Percentiles rank a stretch among this genome's conserved stretches.
These are phyloP conservation scores for Xylariaceae sp. DNA, from an alignment of 2,329 filamentous ascomycete species.

Conservation along the genomic window DNA sequence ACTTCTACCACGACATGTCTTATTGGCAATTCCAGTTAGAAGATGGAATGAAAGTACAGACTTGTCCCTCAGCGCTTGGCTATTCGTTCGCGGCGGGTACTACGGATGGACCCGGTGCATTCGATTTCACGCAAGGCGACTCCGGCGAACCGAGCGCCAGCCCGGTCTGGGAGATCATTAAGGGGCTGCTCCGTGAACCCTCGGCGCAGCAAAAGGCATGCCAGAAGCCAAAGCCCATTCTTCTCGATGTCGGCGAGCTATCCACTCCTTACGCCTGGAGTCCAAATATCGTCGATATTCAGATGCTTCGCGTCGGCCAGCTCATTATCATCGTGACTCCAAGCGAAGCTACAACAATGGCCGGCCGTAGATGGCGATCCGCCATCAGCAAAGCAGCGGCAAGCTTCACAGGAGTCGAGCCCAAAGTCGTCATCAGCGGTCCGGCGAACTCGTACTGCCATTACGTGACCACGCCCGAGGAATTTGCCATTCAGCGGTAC, in stretches of 20 bases:
- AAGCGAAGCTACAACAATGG: constrained; percentile 87
- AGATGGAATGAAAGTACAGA: constrained; percentile 65
- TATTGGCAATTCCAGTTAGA: constrained; percentile 66
- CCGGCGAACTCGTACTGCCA: constrained; percentile 87
- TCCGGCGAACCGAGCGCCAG: constrained; percentile 63
- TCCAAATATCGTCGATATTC: constrained; percentile 84
- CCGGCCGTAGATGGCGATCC: constrained; percentile 77
- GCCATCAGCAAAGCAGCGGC: constrained; percentile 52
- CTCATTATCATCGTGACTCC: constrained; percentile 80
- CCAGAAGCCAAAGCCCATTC: constrained; percentile 74
- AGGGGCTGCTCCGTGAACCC: constrained; percentile 64
- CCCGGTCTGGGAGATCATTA: constrained; percentile 72
- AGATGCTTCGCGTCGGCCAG: constrained; percentile 76
- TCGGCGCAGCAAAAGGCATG: constrained; percentile 64
- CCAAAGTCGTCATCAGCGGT: constrained; percentile 73
- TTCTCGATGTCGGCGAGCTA: constrained; percentile 80
- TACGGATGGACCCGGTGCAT: constrained; percentile 78
- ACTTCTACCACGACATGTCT: constrained; percentile 74
- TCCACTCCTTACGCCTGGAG: constrained; percentile 74
- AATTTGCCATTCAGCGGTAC: constrained; percentile 81
- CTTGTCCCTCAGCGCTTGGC: constrained; percentile 79
- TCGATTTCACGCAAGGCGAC: constrained; percentile 84
- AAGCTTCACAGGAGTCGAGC: constrained; percentile 43
- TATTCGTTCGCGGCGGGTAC: constrained; percentile 90
- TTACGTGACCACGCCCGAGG: constrained; percentile 72